Base-by-base conservation (phyloP, 2,329 filamentous ascomycete species). In the Alternaria sp. region DNA sequence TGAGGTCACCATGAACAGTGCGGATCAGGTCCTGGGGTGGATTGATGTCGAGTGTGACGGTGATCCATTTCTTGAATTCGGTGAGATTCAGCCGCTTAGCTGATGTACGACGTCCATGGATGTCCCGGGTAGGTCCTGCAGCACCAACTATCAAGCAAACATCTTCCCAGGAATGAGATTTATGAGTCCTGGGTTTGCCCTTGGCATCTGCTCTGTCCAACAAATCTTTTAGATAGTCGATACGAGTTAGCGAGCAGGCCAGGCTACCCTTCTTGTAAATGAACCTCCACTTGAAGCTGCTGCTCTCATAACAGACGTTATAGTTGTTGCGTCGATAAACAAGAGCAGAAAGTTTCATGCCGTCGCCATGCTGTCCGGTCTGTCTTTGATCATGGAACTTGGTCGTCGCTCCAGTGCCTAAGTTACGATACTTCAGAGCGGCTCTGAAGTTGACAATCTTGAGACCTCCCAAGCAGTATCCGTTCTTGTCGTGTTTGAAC, bases 351-450 rank as follows among this genome's bases (percentile, higher is more conserved):
- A 72, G 33, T 55, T 74, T 74, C 45, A 73, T 44, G 4, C 72
- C 69, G 30, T 74, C 71, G 8, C 69, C 68, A 61, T 69, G 66
- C 28, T 73, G 61, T n/a, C 70, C 71, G 4, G 53, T 53, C 45
- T 73, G 69, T 20, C 47, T n/a, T 10, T 1, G 0, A 26, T 69
- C 41, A 7, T 6, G 18, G 9, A 10, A 18, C 6, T 44, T 44
- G 18, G 41, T 12, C 12, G 41, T 44, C 6, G 41, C 10, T 12
- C 41, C 41, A 5, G 41, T 44, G 6, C 18, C 41, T n/a, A 44
- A 44, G 3, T 44, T 7, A 11, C 10, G 8, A 20, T 12, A 44
- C 12, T 2, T 44, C 9, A 44, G 41, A 12, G 41, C 21, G 41
- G 41, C 41, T 20, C 21, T 12, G 41, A 44, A 44, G 43, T 44